Evolutionary conservation across 169 alveolate genomes (phyloP).

Genomic region (Plasmodium chabaudi): DNA sequence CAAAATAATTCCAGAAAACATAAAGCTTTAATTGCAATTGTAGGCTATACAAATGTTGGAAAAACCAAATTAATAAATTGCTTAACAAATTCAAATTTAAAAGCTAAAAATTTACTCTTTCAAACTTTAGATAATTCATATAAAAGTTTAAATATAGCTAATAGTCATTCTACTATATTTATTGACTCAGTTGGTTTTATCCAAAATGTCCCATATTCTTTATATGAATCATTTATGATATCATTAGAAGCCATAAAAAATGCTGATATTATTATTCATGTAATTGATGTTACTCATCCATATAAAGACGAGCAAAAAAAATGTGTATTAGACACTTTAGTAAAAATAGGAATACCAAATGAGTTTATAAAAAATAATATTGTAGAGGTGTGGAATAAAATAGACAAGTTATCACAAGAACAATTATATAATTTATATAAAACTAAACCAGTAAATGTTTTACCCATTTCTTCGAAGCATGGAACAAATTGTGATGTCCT

Average conservation of each 20-base stretch:
- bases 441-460: constrained; percentile 52
- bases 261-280: constrained; percentile 91
- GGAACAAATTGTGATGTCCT: constrained; percentile 70
- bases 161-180: constrained; percentile 81
- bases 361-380: constrained; percentile 80
- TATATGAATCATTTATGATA: constrained; percentile 88
- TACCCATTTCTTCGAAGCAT: constrained; percentile 63
- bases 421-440: constrained; percentile 38
- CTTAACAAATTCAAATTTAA: constrained; percentile 86
- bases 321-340: constrained; percentile 88
- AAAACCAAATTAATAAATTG: constrained; percentile 92
- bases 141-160: constrained; percentile 85
- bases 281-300: constrained; percentile 89
- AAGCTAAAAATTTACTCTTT: constrained; percentile 87
- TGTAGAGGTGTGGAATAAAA: constrained; percentile 94
- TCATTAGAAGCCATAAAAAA: constrained; percentile 88
- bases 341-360: constrained; percentile 86
- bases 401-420: constrained; percentile 85
- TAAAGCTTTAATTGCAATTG: constrained; percentile 86
- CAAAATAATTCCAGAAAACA: constrained; percentile 72
- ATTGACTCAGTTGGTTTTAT: constrained; percentile 93
- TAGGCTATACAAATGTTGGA: constrained; percentile 94
- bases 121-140: constrained; percentile 83
- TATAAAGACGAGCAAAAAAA: constrained; percentile 80
- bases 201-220: constrained; percentile 91